Base-by-base conservation (phyloP, 164 flowering plant species). In the Platanus orientalis region DNA sequence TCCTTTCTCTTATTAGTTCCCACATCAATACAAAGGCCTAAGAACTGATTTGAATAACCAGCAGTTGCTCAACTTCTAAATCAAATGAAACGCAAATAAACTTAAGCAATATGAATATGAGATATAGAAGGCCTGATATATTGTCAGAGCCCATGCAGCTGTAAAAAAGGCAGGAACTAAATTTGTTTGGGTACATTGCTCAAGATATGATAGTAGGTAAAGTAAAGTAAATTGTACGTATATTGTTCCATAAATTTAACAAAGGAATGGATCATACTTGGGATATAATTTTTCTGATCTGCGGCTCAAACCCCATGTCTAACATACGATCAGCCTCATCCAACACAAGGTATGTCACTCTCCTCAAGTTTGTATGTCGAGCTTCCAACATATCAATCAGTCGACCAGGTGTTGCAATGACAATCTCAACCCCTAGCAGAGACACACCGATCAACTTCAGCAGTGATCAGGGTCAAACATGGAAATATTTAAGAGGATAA, bases 281-380 rank as follows among this genome's bases (percentile, higher is more conserved):
- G 49, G n/a, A 45, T 16, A 45, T 19, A 45, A 45, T 45, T 45
- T 45, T 45, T 2, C 49, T 25, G 16, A 52, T 52, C 55, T 52
- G 55, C 6, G 55, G 55, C 25, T 52, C 55, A 52, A 25, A 52
- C 1, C 55, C 29, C 55, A 25, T 52, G 29, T 52, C 55, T 20
- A 52, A 52, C 55, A 52, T 52, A 2, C 55, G 29, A 26, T 25
- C 55, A 52, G 55, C 55, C 25, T 52, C 55, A 52, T 52, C 29
- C 55, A 52, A 20, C 9, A 52, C 28, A 1, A 52, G 55, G 6
- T 52, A 52, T 12, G 29, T 52, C 7, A 52, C 55, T 52, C 55
- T 52, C 9, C 29, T 17, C 7, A 52, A 12, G 17, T 52, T 52
- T 24, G 55, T 52, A 24, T 45, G 16, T 16, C 19, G 20, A 52